Evolutionary conservation across 2,329 filamentous ascomycete species (phyloP).

Genomic region (Geosmithia flava): DNA sequence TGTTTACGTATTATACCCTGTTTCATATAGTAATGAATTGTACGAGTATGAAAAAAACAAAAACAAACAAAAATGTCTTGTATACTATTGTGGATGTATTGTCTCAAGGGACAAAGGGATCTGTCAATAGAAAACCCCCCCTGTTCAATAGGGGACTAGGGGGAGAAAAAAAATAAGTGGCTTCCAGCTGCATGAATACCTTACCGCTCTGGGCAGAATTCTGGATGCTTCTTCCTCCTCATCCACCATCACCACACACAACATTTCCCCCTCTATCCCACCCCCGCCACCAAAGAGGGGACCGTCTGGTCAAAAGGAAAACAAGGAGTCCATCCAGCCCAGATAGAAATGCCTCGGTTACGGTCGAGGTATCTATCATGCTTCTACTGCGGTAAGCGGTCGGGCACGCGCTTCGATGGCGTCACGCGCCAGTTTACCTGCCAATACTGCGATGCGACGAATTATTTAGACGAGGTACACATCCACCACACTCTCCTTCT

Average conservation of each 20-base stretch:
- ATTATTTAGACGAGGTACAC: slow-evolving; percentile 73
- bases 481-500: background rate
- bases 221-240: background rate
- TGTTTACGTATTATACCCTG: no score
- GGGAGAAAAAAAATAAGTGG: background rate
- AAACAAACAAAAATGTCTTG: no score
- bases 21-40: no score
- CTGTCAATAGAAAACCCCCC: no score
- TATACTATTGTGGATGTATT: no score
- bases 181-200: background rate
- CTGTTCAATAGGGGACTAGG: background rate
- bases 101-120: no score
- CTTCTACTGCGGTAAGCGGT: slow-evolving; percentile 73
- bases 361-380: slow-evolving; percentile 44
- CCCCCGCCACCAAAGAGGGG: no score
- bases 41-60: no score
- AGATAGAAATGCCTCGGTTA: slow-evolving; percentile 26
- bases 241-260: background rate
- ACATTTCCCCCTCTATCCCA: background rate
- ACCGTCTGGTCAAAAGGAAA: no score
- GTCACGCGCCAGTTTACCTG: slow-evolving; percentile 58
- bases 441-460: slow-evolving; percentile 69
- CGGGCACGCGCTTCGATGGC: slow-evolving; percentile 45
- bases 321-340: no score
- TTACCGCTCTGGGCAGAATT: background rate